A percentile compares a stretch with the other conserved stretches of the same genome.
Conservation (phyloP, 1,284 basidiomycete genomes). For the Cerioporus squamosus region DNA sequence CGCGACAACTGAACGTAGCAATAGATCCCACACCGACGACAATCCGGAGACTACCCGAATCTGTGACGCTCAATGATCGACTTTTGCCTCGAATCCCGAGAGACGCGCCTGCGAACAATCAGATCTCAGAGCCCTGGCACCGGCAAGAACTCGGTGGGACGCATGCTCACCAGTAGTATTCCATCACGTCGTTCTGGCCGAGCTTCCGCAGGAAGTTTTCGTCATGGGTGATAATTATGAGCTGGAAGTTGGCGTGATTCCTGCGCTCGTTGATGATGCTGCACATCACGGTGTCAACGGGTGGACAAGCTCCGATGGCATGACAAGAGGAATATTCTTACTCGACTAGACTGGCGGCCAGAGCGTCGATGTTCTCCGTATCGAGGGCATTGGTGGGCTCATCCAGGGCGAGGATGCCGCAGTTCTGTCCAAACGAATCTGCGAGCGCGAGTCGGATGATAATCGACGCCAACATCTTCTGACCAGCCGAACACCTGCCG, state of each 20-base stretch:
- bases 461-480: conserved; percentile 99
- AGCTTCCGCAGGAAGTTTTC: conserved; percentile 87
- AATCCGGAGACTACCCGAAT: conserved; percentile 47
- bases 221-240: conserved; percentile 97
- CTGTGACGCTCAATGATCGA: conserved; percentile 73
- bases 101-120: conserved; percentile 51
- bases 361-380: conserved; percentile 93
- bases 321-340: conserved; percentile 45
- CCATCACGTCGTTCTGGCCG: conserved; percentile 87
- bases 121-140: background rate
- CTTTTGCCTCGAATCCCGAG: conserved; percentile 68
- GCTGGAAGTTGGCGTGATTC: conserved; percentile 91
- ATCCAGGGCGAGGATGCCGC: conserved; percentile 96
- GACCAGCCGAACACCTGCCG: conserved; percentile 96
- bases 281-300: background rate
- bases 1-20: conserved; percentile 5
- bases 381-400: conserved; percentile 99
- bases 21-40: conserved; percentile 19
- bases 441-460: conserved; percentile 98
- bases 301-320: background rate
- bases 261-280: conserved; percentile 94
- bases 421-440: conserved; percentile 97
- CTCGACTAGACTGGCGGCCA: conserved; percentile 93
- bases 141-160: conserved; percentile 10
- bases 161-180: conserved; percentile 82